Evolutionary conservation across 2,329 filamentous ascomycete genomes (phyloP).

Genomic region (Colletotrichum higginsianum): DNA sequence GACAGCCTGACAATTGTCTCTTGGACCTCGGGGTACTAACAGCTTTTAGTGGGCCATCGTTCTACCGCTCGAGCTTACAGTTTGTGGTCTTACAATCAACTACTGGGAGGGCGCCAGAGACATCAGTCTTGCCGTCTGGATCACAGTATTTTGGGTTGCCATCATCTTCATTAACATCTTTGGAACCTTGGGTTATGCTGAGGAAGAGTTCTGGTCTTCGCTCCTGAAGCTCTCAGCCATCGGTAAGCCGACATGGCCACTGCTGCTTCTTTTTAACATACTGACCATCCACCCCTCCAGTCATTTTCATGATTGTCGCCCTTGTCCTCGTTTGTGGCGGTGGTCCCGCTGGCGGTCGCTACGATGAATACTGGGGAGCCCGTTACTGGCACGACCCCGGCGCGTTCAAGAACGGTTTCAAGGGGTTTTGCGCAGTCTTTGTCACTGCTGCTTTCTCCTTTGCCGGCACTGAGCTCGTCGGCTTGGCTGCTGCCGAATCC

Average conservation of each 20-base stretch:
- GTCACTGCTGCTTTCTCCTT: slow-evolving; percentile 83
- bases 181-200: slow-evolving; percentile 63
- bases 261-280: fast-evolving
- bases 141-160: slow-evolving; percentile 66
- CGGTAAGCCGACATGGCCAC: slow-evolving; percentile 43
- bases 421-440: slow-evolving; percentile 80
- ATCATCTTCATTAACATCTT: slow-evolving; percentile 63
- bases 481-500: slow-evolving; percentile 80
- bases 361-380: slow-evolving; percentile 64
- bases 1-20: not conserved
- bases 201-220: slow-evolving; percentile 71
- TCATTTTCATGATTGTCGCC: slow-evolving; percentile 76
- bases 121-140: slow-evolving; percentile 66
- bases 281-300: slow-evolving; percentile 11
- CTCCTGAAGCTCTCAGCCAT: slow-evolving; percentile 65
- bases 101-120: slow-evolving; percentile 61
- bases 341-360: slow-evolving; percentile 65
- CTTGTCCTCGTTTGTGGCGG: slow-evolving; percentile 73
- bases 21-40: not conserved
- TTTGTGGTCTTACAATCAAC: slow-evolving; percentile 63
- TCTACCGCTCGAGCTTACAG: slow-evolving; percentile 64
- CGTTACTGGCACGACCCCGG: slow-evolving; percentile 66
- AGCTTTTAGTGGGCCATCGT: slow-evolving; percentile 58
- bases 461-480: slow-evolving; percentile 81
- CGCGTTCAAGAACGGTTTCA: slow-evolving; percentile 80